Evolutionary conservation across 371 early-diverging fungal species (phyloP), one percentile per base, ranked within the genome.

Genomic region (Cokeromyces recurvatus): DNA sequence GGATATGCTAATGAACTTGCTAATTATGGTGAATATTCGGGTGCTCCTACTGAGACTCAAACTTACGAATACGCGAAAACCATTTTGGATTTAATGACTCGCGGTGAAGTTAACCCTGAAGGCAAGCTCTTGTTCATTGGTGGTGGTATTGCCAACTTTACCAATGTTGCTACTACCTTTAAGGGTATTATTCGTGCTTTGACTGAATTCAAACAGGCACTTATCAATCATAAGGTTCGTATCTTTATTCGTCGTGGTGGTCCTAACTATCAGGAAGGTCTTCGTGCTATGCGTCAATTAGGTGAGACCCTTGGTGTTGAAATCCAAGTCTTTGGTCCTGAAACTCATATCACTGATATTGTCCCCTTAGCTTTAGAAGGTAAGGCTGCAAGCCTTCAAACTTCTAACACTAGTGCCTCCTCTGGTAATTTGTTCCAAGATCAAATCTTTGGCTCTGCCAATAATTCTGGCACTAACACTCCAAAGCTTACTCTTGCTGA

Each of bases 131-230:
- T 97, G 44, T 91, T 97, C 70, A 92, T 97, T 60, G 98, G 98
- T 62, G 98, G 98, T 64, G 98, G 98, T 71, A 97, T 97, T 62
- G 98, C 98, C 74, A 97, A 97, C 87, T 97, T 97, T 56, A 97
- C 98, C 71, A 96, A 97, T 71, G 98, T 97, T 16, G 95, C 96
- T 16, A 82, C 94, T 42, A 97, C 98, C 20, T 97, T 97, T 86
- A 96, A 97, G 90, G 98, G 98, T 55, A 90, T 97, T 64, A 89
- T 94, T 54, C 92, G 91, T 34, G 95, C 97, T 32, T 80, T 97
- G 59, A 81, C 81, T 47, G 96, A 95, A 59, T 96, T 83, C 81
- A 84, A 88, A 68, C 86, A 88, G 67, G 77, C 80, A 29, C 71
- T 97, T 51, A 90, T 89, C 57, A 71, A 74, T 48, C 94, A 93